A percentile compares a stretch with the other conserved stretches of the same genome.
These are phyloP conservation scores for Blastocystis sp. DNA, from an alignment of 352 stramenopile species.

Conservation along the genomic window DNA sequence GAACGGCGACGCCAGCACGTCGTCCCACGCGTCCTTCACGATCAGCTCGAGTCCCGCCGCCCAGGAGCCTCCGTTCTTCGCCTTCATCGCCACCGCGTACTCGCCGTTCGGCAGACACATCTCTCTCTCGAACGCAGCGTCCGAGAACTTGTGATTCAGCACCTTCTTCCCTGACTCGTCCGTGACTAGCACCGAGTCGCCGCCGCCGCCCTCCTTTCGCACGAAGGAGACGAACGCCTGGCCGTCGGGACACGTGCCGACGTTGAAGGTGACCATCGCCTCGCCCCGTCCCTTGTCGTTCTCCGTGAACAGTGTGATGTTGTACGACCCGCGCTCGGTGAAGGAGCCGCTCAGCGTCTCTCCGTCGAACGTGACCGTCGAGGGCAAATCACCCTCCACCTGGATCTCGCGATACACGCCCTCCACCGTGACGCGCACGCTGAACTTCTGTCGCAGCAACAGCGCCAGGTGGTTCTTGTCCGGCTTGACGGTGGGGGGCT, in stretches of 20 bases:
- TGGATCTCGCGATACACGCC: neutral
- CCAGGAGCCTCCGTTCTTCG: neutral
- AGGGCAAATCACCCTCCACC: no score
- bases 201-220: neutral
- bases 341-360: neutral
- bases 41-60: neutral
- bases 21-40: slow-evolving; percentile 8
- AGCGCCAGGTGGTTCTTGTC: neutral
- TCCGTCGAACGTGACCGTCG: neutral
- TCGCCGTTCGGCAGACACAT: slow-evolving; percentile 14
- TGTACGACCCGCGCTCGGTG: neutral
- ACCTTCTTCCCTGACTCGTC: neutral
- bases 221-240: neutral
- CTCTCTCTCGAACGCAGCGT: neutral
- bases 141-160: neutral
- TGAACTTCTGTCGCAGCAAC: neutral
- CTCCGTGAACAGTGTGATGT: neutral
- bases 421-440: neutral
- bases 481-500: neutral
- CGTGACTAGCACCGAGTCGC: neutral
- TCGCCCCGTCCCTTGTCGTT: neutral
- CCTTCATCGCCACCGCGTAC: neutral
- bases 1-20: slow-evolving; percentile 7
- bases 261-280: neutral
- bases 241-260: neutral